A percentile compares a stretch with the other conserved stretches of the same genome.
Evolutionary conservation across 140 eudicot genomes (phyloP).

Genomic region (Stevia rebaudiana): DNA sequence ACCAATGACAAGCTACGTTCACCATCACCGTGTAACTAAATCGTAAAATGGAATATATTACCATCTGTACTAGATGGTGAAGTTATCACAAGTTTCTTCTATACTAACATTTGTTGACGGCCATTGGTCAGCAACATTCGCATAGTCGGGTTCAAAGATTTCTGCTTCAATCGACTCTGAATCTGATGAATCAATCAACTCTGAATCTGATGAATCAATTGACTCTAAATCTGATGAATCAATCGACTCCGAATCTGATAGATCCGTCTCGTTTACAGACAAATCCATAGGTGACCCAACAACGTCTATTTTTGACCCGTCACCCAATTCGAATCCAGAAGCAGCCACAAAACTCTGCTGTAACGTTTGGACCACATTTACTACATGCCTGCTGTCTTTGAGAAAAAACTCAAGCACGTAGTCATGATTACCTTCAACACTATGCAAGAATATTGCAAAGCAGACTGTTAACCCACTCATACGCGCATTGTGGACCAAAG

Average conservation of each 20-base stretch:
- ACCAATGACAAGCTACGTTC: background rate
- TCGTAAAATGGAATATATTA: no score
- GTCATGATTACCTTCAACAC: background rate
- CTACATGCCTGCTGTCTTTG: background rate
- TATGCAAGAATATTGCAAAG: slow-evolving; percentile 1
- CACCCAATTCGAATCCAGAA: background rate
- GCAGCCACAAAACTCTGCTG: background rate
- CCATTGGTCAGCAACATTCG: background rate
- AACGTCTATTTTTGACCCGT: background rate
- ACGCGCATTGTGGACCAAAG: background rate
- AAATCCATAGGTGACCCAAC: background rate
- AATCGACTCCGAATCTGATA: background rate
- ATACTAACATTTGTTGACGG: background rate
- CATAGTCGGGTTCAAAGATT: background rate
- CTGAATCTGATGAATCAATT: background rate
- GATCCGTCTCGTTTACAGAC: background rate
- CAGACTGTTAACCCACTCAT: background rate
- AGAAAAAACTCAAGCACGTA: slow-evolving; percentile 6
- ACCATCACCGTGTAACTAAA: background rate
- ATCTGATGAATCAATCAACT: background rate
- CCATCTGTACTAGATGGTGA: no score
- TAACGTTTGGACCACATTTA: background rate
- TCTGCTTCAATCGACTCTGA: background rate
- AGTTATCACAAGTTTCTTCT: background rate
- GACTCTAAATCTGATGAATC: background rate